Conservation (phyloP, 805 yeast genomes). For the Clavispora asparagi region DNA sequence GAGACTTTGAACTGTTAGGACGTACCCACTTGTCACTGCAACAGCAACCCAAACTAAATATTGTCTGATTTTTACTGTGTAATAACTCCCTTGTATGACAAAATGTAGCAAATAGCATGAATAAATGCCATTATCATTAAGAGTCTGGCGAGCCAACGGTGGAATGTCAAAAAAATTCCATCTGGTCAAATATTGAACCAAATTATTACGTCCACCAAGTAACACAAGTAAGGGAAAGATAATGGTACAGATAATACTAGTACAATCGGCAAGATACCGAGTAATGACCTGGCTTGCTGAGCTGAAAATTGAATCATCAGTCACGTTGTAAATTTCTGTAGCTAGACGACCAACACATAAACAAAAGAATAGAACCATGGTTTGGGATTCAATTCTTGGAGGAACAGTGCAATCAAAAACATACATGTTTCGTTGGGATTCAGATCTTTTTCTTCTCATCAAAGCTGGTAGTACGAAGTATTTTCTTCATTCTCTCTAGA, state of each 20-base stretch:
- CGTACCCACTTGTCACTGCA: constrained; percentile 7
- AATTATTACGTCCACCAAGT: constrained; percentile 16
- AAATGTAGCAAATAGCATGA: no score
- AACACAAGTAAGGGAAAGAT: constrained; percentile 11
- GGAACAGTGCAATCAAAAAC: constrained; percentile 27
- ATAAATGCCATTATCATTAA: constrained; percentile 10
- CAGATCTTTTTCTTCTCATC: constrained; percentile 10
- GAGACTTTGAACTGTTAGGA: constrained; percentile 12
- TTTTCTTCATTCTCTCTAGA: constrained; percentile 21
- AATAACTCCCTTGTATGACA: no score
- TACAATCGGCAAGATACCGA: constrained; percentile 13
- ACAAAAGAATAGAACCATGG: constrained; percentile 16
- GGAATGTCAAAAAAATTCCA: constrained; percentile 14
- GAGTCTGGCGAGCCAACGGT: constrained; percentile 13
- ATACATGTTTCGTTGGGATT: constrained; percentile 2
- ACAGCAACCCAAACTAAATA: constrained; percentile 14
- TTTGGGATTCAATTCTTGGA: constrained; percentile 20
- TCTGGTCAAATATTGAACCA: constrained; percentile 13
- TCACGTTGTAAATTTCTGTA: constrained; percentile 6
- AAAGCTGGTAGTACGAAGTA: constrained; percentile 26
- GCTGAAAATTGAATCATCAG: constrained; percentile 6
- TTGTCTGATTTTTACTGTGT: no score
- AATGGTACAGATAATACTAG: constrained; percentile 7
- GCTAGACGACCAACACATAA: constrained; percentile 8
- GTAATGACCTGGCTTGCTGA: constrained; percentile 1